Evolutionary conservation across 1,284 basidiomycete species (phyloP), one percentile per base, ranked within the genome.

Genomic region (Cutaneotrichosporon spelunceum): DNA sequence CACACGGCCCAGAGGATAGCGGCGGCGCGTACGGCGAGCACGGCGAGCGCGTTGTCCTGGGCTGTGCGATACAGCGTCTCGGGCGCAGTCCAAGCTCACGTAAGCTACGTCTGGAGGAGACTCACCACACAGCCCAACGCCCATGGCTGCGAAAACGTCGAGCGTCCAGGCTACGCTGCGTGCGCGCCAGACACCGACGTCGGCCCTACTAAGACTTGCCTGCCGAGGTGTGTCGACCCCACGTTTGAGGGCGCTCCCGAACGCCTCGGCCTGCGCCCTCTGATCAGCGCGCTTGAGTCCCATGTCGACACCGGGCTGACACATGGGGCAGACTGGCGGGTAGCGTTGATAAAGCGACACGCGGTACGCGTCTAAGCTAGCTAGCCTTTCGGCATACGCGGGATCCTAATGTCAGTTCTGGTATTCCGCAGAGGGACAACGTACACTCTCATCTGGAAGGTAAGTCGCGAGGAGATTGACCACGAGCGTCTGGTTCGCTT

Each of bases 381-480:
- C 84, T 10, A 88, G 77, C 14, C 89, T 84, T 26, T 79, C 77
- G 30, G 81, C 76, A 69, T 91, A 90, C 55, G 87, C 84, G 13
- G 87, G 87, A 69, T 87, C 86, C 89, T 93, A 67, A 33, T 21
- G 62, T 61, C 59, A 60, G 56, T 44, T 8, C 13, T 19, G 27
- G 8, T 33, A 33, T 33, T 33, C 30, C 30, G 30, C 56, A 26
- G 33, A 4, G 2, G 16, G 19, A 57, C 50, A 79, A 83, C 71
- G 73, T 85, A 90, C 72, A 82, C 82, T 19, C 81, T 84, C 60
- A 81, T 79, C 53, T 2, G 92, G 91, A 0, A 94, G 83, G 73
- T 94, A 96, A 68, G 90, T 92, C 5, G 91, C 89, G 29, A 95
- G 80, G 57, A 96, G 83, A 74, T 93, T 90, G 65, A 91, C 82